A percentile compares a stretch with the other conserved stretches of the same genome.
phyloP scores from a whole-genome alignment of 305 asterid genomes.

The Ruellia speciosa region DNA sequence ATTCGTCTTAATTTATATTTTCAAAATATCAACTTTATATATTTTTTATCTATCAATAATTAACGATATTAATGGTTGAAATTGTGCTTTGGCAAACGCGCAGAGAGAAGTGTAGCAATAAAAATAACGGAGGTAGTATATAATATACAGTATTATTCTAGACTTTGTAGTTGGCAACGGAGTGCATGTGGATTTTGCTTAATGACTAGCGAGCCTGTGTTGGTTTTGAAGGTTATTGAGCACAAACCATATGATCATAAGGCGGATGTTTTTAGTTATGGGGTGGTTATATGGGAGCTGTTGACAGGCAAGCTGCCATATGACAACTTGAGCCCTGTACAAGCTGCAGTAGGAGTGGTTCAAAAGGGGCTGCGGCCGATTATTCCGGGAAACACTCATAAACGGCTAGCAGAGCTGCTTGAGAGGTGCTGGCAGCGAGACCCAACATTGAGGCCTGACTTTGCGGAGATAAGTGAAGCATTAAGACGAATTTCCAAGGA shows the following conservation, averaged over 20 bases:
- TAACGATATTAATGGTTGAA: too few species aligned
- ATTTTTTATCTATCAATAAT: too few species aligned
- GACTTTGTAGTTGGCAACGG: background rate
- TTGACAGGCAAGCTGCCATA: conserved; percentile 92
- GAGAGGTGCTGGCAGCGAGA: conserved; percentile 82
- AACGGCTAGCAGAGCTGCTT: conserved; percentile 60
- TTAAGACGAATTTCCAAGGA: conserved; percentile 49
- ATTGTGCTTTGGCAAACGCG: too few species aligned
- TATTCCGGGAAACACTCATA: conserved; percentile 57
- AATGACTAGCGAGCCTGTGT: conserved; percentile 13
- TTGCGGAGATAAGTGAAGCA: conserved; percentile 54
- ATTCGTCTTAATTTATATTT: too few species aligned
- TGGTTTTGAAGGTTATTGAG: conserved; percentile 63
- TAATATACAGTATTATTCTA: too few species aligned
- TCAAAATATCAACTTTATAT: too few species aligned
- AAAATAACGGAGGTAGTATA: too few species aligned
- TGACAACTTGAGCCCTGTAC: conserved; percentile 73
- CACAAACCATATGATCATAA: conserved; percentile 86
- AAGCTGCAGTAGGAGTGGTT: conserved; percentile 92
- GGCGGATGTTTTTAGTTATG: conserved; percentile 89
- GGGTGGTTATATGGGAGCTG: conserved; percentile 84
- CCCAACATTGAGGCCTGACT: conserved; percentile 62
- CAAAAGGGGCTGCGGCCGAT: conserved; percentile 83
- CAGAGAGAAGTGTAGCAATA: too few species aligned
- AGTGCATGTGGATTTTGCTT: background rate